Conservation (phyloP, 208 protist species). For the Trypanosoma cruzi region DNA sequence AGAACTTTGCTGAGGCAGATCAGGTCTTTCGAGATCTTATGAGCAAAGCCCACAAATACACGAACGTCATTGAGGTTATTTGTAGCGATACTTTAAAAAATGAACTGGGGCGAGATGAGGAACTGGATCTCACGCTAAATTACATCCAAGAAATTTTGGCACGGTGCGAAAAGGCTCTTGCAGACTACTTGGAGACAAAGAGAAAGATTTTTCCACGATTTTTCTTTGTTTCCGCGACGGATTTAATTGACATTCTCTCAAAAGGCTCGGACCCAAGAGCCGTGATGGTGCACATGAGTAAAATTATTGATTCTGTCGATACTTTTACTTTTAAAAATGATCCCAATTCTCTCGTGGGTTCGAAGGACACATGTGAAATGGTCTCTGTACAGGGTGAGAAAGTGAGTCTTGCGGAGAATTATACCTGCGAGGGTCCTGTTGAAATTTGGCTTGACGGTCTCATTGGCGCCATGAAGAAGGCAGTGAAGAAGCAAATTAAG, state of each 20-base stretch:
- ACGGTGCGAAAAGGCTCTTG: conserved; percentile 97
- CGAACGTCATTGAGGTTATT: conserved; percentile 92
- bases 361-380: conserved; percentile 93
- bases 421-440: conserved; percentile 95
- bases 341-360: conserved; percentile 40
- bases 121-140: conserved; percentile 91
- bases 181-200: conserved; percentile 98
- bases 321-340: conserved; percentile 92
- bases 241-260: conserved; percentile 98
- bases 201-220: conserved; percentile 98
- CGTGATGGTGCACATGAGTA: conserved; percentile 97
- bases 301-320: conserved; percentile 96
- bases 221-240: conserved; percentile 95
- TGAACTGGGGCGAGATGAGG: conserved; percentile 88
- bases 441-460: conserved; percentile 97
- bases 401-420: conserved; percentile 92
- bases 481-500: conserved; percentile 85
- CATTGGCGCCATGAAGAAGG: conserved; percentile 84
- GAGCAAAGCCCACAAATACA: conserved; percentile 92
- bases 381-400: conserved; percentile 94
- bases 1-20: conserved; percentile 94
- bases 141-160: conserved; percentile 93
- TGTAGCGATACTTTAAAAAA: conserved; percentile 81
- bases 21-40: conserved; percentile 90
- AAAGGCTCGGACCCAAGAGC: conserved; percentile 94